A percentile compares a stretch with the other conserved stretches of the same genome.
phyloP scores from a whole-genome alignment of 768 basidiomycete genomes.

The Termitomyces sp. region DNA sequence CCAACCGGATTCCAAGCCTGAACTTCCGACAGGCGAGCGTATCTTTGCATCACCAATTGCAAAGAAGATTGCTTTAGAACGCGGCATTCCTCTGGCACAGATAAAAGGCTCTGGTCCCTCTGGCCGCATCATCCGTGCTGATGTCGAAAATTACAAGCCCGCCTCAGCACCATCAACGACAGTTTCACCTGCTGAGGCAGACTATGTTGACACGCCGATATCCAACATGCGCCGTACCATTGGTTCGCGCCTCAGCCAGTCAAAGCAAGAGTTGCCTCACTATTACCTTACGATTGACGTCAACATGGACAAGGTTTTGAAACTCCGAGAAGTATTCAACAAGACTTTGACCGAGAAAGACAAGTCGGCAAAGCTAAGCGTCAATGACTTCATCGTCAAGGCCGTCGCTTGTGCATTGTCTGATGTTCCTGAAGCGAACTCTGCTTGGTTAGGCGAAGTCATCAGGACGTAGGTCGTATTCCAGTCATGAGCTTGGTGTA shows the following conservation, averaged over 20 bases:
- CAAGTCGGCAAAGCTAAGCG: slow-evolving; percentile 88
- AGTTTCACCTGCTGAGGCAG: slow-evolving; percentile 47
- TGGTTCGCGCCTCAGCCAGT: slow-evolving; percentile 83
- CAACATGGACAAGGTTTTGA: slow-evolving; percentile 94
- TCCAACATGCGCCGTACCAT: slow-evolving; percentile 95
- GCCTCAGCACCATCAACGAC: slow-evolving; percentile 38
- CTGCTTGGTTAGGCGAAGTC: slow-evolving; percentile 93
- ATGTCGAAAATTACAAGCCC: slow-evolving; percentile 87
- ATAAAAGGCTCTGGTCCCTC: slow-evolving; percentile 92
- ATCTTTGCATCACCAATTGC: slow-evolving; percentile 96
- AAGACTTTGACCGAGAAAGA: slow-evolving; percentile 80
- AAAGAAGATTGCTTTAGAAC: slow-evolving; percentile 94
- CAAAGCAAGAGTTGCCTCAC: slow-evolving; percentile 93
- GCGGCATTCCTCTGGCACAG: slow-evolving; percentile 84
- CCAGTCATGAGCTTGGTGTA: not conserved
- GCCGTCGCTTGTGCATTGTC: slow-evolving; percentile 85
- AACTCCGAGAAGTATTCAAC: slow-evolving; percentile 96
- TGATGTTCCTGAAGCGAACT: slow-evolving; percentile 97
- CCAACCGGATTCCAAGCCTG: slow-evolving; percentile 41
- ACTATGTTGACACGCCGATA: slow-evolving; percentile 87
- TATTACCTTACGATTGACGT: slow-evolving; percentile 95
- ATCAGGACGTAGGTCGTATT: slow-evolving; percentile 79
- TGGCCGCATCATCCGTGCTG: slow-evolving; percentile 91
- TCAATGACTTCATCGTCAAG: slow-evolving; percentile 98
- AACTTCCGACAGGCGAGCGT: slow-evolving; percentile 64